Conservation (phyloP, 306 rosid species). For the Sesbania bispinosa region DNA sequence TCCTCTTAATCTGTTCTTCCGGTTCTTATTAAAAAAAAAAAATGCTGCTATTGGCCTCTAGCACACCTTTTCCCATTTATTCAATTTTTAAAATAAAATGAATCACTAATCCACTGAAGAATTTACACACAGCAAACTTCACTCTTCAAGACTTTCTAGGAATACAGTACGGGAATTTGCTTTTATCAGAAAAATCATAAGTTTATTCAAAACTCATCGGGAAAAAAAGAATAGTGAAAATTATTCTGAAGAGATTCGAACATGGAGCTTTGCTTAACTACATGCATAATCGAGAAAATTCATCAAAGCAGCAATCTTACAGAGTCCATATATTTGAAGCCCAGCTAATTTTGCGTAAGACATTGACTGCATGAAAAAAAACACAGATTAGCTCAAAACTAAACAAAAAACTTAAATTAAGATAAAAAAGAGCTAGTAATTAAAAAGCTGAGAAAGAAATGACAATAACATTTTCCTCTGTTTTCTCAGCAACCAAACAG, state of each 20-base stretch:
- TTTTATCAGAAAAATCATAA: conserved; percentile 2
- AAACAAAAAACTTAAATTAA: too few species aligned
- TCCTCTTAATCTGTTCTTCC: neutral
- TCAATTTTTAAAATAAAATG: too few species aligned
- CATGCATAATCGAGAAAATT: conserved; percentile 14
- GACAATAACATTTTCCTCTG: neutral
- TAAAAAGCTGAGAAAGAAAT: neutral
- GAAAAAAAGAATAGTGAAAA: neutral
- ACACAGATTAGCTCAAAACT: neutral
- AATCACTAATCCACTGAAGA: neutral
- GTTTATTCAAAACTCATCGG: neutral
- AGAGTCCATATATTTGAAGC: conserved; percentile 89
- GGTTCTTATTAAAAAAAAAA: too few species aligned
- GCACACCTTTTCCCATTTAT: neutral
- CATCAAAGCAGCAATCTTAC: conserved; percentile 53
- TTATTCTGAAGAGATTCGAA: neutral
- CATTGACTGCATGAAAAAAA: conserved; percentile 75
- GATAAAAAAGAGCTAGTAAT: neutral
- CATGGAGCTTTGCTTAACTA: neutral
- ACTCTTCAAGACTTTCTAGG: neutral
- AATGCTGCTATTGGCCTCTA: too few species aligned
- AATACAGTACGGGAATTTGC: neutral
- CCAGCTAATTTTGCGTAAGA: conserved; percentile 97
- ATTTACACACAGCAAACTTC: neutral
- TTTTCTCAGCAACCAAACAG: conserved; percentile 27